Conservation (phyloP, 768 basidiomycete genomes). For the Chalciporus piperatus region DNA sequence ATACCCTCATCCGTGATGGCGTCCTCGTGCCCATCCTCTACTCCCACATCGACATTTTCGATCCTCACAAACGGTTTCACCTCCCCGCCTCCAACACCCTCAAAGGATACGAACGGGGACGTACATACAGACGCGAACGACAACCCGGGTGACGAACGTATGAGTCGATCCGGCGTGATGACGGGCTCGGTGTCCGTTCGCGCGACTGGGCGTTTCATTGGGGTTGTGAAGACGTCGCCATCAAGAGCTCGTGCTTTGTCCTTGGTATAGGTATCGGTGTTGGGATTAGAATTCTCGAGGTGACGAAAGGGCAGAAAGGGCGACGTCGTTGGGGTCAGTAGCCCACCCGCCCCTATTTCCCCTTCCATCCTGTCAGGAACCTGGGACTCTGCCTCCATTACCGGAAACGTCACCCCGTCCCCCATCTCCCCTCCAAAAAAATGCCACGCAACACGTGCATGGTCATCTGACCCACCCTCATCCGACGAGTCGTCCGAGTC, state of each 20-base stretch:
- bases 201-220: neutral
- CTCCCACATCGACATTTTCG: slow-evolving; percentile 10
- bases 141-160: neutral
- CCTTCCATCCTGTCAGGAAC: neutral
- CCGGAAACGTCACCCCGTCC: slow-evolving; percentile 22
- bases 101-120: slow-evolving; percentile 16
- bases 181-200: slow-evolving; percentile 1
- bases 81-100: neutral
- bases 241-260: slow-evolving; percentile 7
- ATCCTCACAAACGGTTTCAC: slow-evolving; percentile 17
- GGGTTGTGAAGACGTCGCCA: neutral
- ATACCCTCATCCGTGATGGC: neutral
- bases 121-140: slow-evolving; percentile 6
- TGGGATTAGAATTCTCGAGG: neutral
- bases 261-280: neutral
- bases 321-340: slow-evolving; percentile 28
- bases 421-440: slow-evolving; percentile 43
- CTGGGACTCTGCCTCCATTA: slow-evolving; percentile 6
- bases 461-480: slow-evolving; percentile 44
- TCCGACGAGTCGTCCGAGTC: slow-evolving; percentile 45
- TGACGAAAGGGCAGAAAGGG: slow-evolving; percentile 5
- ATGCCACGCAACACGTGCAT: slow-evolving; percentile 52
- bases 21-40: neutral
- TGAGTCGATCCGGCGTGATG: neutral
- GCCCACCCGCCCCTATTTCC: neutral